These are phyloP conservation scores for Citrus trifoliata DNA, from an alignment of 345 rosid genomes.

Conservation along the genomic window DNA sequence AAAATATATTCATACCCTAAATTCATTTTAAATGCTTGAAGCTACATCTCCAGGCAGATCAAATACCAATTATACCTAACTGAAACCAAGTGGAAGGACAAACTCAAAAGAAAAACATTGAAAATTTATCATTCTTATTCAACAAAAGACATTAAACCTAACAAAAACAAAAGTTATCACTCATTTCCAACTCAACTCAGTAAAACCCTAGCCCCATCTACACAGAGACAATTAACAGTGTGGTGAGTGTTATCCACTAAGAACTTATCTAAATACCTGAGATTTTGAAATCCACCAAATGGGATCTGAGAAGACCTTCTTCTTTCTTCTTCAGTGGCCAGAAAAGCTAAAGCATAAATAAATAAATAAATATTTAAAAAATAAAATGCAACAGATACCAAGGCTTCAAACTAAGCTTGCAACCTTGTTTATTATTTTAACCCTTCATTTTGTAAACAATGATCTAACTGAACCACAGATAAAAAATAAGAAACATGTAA, in stretches of 20 bases:
- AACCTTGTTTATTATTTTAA: not conserved
- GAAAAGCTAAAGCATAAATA: not conserved
- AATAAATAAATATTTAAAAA: no score
- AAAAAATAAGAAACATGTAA: not conserved
- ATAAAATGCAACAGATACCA: not conserved
- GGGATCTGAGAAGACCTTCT: not conserved
- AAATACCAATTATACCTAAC: no score
- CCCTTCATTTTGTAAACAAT: no score
- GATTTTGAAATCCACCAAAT: not conserved
- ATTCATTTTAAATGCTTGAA: no score
- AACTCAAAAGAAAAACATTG: no score
- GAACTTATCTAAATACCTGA: not conserved
- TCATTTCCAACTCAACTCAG: not conserved
- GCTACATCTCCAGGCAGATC: no score
- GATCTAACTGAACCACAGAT: no score
- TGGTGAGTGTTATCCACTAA: not conserved
- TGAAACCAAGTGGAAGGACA: no score
- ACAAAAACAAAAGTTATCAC: no score
- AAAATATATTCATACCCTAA: no score
- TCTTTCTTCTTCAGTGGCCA: not conserved
- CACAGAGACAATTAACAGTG: not conserved
- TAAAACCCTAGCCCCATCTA: not conserved
- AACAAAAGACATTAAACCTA: no score
- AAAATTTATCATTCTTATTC: not conserved
- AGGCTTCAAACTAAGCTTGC: not conserved